Percentiles rank a stretch among this genome's conserved stretches.
These are phyloP conservation scores for Eucalyptus virginea DNA, from an alignment of 345 rosid species.

Conservation along the genomic window DNA sequence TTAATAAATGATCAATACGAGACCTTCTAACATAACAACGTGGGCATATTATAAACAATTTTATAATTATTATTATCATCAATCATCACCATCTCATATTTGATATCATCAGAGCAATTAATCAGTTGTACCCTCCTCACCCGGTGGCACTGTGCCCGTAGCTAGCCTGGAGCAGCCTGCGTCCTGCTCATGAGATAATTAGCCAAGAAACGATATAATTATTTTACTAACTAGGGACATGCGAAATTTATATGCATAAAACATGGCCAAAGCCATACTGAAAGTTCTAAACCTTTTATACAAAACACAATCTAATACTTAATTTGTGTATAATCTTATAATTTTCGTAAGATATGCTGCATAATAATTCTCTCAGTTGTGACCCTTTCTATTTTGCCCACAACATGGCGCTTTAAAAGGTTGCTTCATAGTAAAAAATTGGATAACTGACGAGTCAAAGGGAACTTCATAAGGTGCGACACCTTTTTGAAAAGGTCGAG, in stretches of 20 bases:
- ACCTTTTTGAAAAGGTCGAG: neutral
- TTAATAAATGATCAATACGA: neutral
- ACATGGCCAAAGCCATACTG: neutral
- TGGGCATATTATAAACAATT: neutral
- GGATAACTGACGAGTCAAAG: neutral
- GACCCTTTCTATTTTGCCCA: neutral
- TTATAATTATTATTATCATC: neutral
- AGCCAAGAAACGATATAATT: neutral
- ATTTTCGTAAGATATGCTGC: neutral
- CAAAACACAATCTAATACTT: neutral
- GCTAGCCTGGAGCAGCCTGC: neutral
- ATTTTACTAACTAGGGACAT: neutral
- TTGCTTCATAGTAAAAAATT: neutral
- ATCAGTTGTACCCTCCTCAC: neutral
- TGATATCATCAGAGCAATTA: neutral
- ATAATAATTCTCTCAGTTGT: neutral
- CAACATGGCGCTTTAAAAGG: neutral
- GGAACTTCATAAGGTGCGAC: neutral
- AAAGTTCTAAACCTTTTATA: neutral
- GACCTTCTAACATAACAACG: neutral
- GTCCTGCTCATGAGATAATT: neutral
- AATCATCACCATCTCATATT: neutral
- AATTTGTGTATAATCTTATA: too few relatives aligned
- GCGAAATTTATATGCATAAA: neutral
- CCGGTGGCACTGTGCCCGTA: neutral